Conservation (phyloP, 2,329 filamentous ascomycete species). For the Fusarium sp. region DNA sequence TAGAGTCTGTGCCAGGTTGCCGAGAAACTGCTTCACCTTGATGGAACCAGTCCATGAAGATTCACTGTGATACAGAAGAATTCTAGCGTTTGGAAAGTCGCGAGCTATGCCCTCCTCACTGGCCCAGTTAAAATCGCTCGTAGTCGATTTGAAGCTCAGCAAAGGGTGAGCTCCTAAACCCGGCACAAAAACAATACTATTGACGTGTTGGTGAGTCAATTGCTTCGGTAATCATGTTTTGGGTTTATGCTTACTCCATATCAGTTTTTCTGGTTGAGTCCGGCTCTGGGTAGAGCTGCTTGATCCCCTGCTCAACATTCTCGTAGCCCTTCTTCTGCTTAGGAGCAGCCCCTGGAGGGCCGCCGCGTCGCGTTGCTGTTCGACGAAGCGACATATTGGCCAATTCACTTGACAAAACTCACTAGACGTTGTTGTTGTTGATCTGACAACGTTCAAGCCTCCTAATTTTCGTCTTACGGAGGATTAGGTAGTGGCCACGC, state of each 20-base stretch:
- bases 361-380: conserved; percentile 37
- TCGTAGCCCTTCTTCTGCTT: conserved; percentile 48
- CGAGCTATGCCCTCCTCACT: conserved; percentile 44
- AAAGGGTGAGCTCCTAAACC: conserved; percentile 53
- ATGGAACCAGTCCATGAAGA: conserved; percentile 53
- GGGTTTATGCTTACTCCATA: conserved; percentile 43
- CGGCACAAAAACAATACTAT: conserved; percentile 53
- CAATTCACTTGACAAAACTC: neutral
- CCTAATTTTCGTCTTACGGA: neutral
- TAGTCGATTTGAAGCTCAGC: conserved; percentile 51
- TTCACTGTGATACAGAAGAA: conserved; percentile 54
- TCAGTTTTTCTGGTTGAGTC: conserved; percentile 45
- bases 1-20: conserved; percentile 50
- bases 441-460: neutral
- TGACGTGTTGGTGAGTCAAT: neutral
- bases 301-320: conserved; percentile 51
- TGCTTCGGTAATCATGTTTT: accelerated
- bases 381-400: conserved; percentile 21
- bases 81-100: conserved; percentile 52
- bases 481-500: neutral
- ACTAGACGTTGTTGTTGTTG: neutral
- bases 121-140: conserved; percentile 53
- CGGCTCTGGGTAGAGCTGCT: conserved; percentile 48
- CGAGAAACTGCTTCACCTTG: conserved; percentile 54
- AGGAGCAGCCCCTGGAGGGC: conserved; percentile 21